Evolutionary conservation across 495 filamentous ascomycete genomes (phyloP), one percentile per base, ranked within the genome.

Genomic region (Penicillium argentinense): DNA sequence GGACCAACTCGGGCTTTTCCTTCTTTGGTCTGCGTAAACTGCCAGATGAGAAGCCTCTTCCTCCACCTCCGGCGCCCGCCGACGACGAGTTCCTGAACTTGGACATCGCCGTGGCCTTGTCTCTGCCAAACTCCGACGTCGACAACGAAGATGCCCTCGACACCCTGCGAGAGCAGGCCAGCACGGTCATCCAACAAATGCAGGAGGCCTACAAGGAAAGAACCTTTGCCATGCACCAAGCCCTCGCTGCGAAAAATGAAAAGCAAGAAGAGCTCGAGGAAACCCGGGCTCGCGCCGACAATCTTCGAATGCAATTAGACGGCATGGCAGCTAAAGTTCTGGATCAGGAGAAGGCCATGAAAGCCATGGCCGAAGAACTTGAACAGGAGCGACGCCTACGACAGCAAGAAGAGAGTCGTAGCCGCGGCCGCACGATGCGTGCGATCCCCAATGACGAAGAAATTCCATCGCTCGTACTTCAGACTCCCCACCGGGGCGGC

Each of bases 261-360:
- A 78, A 82, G 58, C 60, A 62, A 5, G 88, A 93, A 36, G 89
- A 92, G 59, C 66, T 85, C 3, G 86, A 88, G 42, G 88, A 89
- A 57, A 79, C 85, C n/a, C 76, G 84, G 34, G 85, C 85, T 8
- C 73, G 87, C 0, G 74, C 79, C 9, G 67, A 71, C 24, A 77
- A 85, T 50, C 71, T 91, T 18, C 87, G 85, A 64, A 72, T 74
- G 41, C 89, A 95, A 64, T 71, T 95, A 5, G 85, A 91, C 60
- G 82, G 80, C 26, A 85, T 92, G 82, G 81, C 87, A 1, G 74
- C 69, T n/a, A 79, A 82, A 52, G 82, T 83, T 0, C 63, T 70
- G 0, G 78, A 84, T 54, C 84, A 88, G 51, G 84, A 90, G 53
- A 61, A 66, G 39, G 76, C 72, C 34, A 85, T 88, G 79, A 71